A percentile compares a stretch with the other conserved stretches of the same genome.
phyloP scores from a whole-genome alignment of 2,329 filamentous ascomycete genomes.

The Penicillium sp. region DNA sequence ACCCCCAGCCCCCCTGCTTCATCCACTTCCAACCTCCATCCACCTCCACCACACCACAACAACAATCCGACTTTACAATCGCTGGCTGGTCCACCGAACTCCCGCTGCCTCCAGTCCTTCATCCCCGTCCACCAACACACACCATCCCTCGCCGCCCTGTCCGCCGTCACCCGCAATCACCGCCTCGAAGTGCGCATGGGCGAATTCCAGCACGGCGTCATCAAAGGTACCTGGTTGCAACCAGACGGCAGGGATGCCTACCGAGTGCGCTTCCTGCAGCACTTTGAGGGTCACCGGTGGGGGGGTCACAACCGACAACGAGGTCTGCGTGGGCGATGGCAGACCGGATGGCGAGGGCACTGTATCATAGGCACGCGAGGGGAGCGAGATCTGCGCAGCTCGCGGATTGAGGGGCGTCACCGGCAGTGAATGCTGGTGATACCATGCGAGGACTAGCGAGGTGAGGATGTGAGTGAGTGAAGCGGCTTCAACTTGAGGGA shows the following conservation, averaged over 20 bases:
- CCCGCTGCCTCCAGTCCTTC: slow-evolving; percentile 59
- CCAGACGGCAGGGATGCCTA: slow-evolving; percentile 78
- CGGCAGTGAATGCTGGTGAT: slow-evolving; percentile 73
- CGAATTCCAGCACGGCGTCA: slow-evolving; percentile 72
- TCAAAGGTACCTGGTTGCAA: slow-evolving; percentile 90
- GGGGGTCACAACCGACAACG: slow-evolving; percentile 85
- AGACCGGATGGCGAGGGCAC: slow-evolving; percentile 69
- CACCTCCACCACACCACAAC: too few relatives aligned
- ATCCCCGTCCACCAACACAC: slow-evolving; percentile 83
- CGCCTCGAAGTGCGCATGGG: slow-evolving; percentile 69
- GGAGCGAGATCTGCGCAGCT: slow-evolving; percentile 66
- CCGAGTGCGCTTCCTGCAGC: slow-evolving; percentile 74
- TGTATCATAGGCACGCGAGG: slow-evolving; percentile 63
- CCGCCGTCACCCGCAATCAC: slow-evolving; percentile 70
- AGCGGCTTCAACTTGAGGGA: background rate
- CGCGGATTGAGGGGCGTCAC: slow-evolving; percentile 84
- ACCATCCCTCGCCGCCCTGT: slow-evolving; percentile 76
- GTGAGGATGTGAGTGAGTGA: slow-evolving; percentile 11
- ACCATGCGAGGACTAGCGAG: slow-evolving; percentile 82
- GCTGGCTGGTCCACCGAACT: slow-evolving; percentile 53
- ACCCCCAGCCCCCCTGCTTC: background rate
- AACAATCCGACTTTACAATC: too few relatives aligned
- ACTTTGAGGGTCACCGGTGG: slow-evolving; percentile 75
- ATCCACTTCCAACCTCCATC: slow-evolving; percentile 4
- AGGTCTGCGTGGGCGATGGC: slow-evolving; percentile 68